Conservation (phyloP, 345 rosid genomes). For the Aegle marmelos region DNA sequence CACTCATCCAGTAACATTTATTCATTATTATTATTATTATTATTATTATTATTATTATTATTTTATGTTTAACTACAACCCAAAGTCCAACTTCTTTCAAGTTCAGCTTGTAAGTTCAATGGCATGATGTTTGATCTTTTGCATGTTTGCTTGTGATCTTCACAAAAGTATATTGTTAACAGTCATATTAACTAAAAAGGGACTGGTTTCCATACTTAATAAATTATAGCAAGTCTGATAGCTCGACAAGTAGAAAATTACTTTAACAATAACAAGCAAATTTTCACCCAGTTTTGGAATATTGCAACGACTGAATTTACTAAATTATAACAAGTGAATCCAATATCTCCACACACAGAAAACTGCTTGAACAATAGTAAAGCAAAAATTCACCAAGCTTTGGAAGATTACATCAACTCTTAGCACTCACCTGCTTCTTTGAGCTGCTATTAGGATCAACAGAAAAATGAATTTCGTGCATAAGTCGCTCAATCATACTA, state of each 20-base stretch:
- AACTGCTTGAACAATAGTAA: neutral
- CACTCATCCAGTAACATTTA: neutral
- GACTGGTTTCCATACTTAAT: neutral
- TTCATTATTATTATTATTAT: too few species aligned
- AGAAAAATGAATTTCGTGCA: slow-evolving; percentile 96
- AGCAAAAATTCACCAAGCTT: neutral
- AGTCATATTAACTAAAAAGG: neutral
- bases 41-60: too few species aligned
- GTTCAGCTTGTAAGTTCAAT: neutral
- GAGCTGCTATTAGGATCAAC: slow-evolving; percentile 85
- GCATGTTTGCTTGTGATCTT: neutral
- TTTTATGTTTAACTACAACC: neutral
- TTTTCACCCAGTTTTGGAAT: neutral
- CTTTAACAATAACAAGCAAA: neutral
- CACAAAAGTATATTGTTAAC: neutral
- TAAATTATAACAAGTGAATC: neutral
- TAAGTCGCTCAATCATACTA: slow-evolving; percentile 85
- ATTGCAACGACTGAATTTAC: neutral
- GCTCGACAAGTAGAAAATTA: neutral
- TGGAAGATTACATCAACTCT: neutral
- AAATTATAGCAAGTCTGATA: neutral
- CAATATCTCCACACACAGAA: neutral
- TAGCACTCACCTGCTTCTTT: slow-evolving; percentile 72
- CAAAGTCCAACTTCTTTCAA: neutral
- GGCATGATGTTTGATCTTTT: neutral